phyloP scores from a whole-genome alignment of 2,329 filamentous ascomycete species.

The Colletotrichum acutatum region DNA sequence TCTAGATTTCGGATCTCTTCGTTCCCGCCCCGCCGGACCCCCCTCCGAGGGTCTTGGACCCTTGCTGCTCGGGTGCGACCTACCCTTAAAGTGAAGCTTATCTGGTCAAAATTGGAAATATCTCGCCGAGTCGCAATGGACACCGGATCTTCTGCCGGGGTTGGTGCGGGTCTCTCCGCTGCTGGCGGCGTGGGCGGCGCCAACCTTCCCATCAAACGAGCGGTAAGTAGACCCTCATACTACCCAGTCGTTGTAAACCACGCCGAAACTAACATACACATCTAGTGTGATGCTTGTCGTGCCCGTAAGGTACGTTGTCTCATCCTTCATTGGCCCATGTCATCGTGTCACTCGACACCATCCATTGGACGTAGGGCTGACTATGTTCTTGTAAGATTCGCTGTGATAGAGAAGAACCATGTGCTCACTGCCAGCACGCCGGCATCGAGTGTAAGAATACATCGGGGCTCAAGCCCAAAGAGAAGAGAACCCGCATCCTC shows the following conservation, averaged over 20 bases:
- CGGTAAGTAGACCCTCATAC: slow-evolving; percentile 12
- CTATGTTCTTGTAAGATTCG: slow-evolving; percentile 6
- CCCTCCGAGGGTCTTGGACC: background rate
- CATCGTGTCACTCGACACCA: slow-evolving; percentile 36
- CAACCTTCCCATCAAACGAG: slow-evolving; percentile 26
- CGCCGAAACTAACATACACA: background rate
- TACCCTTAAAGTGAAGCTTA: background rate
- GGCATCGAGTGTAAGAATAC: slow-evolving; percentile 28
- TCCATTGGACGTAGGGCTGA: slow-evolving; percentile 44
- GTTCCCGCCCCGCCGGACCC: slow-evolving; percentile 1
- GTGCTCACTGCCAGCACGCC: slow-evolving; percentile 25
- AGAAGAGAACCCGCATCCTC: slow-evolving; percentile 23
- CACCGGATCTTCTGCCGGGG: background rate
- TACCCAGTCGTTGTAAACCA: background rate
- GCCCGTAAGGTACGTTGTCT: slow-evolving; percentile 44
- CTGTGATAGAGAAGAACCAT: slow-evolving; percentile 22
- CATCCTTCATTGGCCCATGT: background rate
- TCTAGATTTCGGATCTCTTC: background rate
- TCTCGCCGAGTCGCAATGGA: slow-evolving; percentile 16
- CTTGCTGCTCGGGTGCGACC: background rate
- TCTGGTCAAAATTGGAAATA: background rate
- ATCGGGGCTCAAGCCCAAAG: slow-evolving; percentile 21
- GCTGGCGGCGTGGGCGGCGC: slow-evolving; percentile 2
- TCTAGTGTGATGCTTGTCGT: slow-evolving; percentile 46
- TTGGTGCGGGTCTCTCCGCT: background rate